These are phyloP conservation scores for Mesembryanthemum crystallinum DNA, from an alignment of 148 eudicot species.

Conservation along the genomic window DNA sequence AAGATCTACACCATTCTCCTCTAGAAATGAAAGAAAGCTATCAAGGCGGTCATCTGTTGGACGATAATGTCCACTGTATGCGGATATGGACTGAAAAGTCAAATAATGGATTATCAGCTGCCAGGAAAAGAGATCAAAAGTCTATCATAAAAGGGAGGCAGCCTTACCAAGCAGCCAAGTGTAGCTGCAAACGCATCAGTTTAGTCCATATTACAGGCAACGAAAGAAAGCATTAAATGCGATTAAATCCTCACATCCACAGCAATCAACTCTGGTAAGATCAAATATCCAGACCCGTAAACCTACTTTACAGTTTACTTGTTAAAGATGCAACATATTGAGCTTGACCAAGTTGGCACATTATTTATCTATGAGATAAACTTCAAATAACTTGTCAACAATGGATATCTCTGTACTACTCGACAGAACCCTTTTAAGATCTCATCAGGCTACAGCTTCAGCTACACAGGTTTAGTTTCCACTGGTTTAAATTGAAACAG, in stretches of 20 bases:
- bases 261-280: not conserved
- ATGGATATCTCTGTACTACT: not conserved
- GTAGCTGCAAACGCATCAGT: not conserved
- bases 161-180: not conserved
- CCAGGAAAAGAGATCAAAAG: not conserved
- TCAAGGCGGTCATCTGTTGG: constrained; percentile 76
- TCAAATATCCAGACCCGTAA: not conserved
- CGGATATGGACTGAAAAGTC: constrained; percentile 65
- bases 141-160: not conserved
- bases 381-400: not conserved
- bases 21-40: constrained; percentile 48
- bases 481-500: not conserved
- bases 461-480: not conserved
- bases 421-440: not conserved
- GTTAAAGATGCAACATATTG: not conserved
- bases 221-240: not conserved
- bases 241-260: not conserved
- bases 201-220: not conserved
- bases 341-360: not conserved
- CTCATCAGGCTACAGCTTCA: not conserved
- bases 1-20: constrained; percentile 61
- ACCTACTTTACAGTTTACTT: not conserved
- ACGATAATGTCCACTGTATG: constrained; percentile 95
- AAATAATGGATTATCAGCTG: constrained; percentile 19
- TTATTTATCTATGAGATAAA: not conserved